phyloP scores from a whole-genome alignment of 257 asterid species.

The Cordia subcordata region DNA sequence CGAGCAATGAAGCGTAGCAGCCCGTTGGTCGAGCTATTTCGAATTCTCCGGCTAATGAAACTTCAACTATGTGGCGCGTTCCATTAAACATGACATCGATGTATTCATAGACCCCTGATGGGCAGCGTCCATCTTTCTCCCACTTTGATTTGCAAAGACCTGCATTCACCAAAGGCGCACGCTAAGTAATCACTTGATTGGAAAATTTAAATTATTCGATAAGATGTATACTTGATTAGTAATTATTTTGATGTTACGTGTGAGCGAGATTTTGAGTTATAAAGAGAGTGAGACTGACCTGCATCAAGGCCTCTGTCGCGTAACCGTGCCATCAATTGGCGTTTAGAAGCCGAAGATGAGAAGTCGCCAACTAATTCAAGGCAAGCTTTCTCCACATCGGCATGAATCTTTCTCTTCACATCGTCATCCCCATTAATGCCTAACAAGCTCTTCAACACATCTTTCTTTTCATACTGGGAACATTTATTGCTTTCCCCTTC shows the following conservation, averaged over 20 bases:
- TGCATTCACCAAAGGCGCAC: slow-evolving; percentile 11
- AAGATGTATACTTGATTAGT: too few species aligned
- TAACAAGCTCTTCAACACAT: slow-evolving; percentile 30
- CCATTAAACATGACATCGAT: slow-evolving; percentile 41
- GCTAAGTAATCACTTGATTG: background rate
- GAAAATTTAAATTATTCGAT: too few species aligned
- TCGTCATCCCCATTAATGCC: slow-evolving; percentile 12
- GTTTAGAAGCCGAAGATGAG: slow-evolving; percentile 34
- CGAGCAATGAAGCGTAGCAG: slow-evolving; percentile 37
- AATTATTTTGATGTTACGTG: too few species aligned
- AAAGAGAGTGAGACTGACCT: slow-evolving; percentile 23
- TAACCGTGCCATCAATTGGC: slow-evolving; percentile 43
- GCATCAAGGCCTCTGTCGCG: slow-evolving; percentile 44
- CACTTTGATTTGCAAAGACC: slow-evolving; percentile 88
- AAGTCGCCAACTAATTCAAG: slow-evolving; percentile 6
- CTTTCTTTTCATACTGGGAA: slow-evolving; percentile 15
- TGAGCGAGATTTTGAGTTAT: background rate
- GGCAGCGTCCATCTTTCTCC: slow-evolving; percentile 46
- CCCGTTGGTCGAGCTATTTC: slow-evolving; percentile 58
- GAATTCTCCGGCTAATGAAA: slow-evolving; percentile 50
- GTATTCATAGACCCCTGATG: slow-evolving; percentile 64
- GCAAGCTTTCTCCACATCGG: slow-evolving; percentile 26
- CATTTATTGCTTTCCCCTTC: slow-evolving; percentile 11
- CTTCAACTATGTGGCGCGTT: slow-evolving; percentile 53
- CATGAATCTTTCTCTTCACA: slow-evolving; percentile 15